phyloP scores from a whole-genome alignment of 2,329 filamentous ascomycete species.

The Talaromyces islandicus region DNA sequence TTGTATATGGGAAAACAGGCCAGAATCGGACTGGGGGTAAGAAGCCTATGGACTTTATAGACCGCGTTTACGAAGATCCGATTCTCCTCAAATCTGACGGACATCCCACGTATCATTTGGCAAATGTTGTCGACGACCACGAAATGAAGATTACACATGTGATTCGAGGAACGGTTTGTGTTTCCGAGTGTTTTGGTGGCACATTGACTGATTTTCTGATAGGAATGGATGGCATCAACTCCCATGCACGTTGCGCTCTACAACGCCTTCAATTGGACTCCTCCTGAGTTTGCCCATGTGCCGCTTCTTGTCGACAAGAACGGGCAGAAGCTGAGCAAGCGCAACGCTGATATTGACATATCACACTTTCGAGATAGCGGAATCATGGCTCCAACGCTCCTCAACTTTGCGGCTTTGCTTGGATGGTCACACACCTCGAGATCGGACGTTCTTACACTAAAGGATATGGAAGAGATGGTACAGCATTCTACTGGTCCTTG shows the following conservation, averaged over 20 bases:
- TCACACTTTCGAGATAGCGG: constrained; percentile 51
- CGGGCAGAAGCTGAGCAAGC: constrained; percentile 80
- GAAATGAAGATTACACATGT: constrained; percentile 95
- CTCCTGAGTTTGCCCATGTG: constrained; percentile 73
- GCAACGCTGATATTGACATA: constrained; percentile 63
- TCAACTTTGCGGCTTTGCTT: constrained; percentile 78
- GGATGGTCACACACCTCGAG: constrained; percentile 70
- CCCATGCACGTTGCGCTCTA: constrained; percentile 73
- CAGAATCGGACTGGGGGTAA: constrained; percentile 40
- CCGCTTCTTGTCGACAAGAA: constrained; percentile 64
- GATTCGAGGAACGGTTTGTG: constrained; percentile 69
- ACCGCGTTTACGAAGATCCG: constrained; percentile 66
- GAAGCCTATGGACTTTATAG: constrained; percentile 37
- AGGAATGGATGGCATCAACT: constrained; percentile 95
- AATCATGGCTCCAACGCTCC: constrained; percentile 58
- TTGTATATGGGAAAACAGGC: constrained; percentile 65
- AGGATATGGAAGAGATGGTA: constrained; percentile 65
- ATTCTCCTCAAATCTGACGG: constrained; percentile 89
- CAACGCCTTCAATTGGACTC: constrained; percentile 66
- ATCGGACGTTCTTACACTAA: constrained; percentile 65
- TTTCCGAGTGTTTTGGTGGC: neutral
- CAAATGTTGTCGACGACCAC: constrained; percentile 95
- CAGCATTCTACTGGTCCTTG: constrained; percentile 17
- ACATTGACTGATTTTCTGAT: constrained; percentile 5
- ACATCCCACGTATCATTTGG: constrained; percentile 91